Evolutionary conservation across 179 eudicot genomes (phyloP).

Genomic region (Corrigiola litoralis): DNA sequence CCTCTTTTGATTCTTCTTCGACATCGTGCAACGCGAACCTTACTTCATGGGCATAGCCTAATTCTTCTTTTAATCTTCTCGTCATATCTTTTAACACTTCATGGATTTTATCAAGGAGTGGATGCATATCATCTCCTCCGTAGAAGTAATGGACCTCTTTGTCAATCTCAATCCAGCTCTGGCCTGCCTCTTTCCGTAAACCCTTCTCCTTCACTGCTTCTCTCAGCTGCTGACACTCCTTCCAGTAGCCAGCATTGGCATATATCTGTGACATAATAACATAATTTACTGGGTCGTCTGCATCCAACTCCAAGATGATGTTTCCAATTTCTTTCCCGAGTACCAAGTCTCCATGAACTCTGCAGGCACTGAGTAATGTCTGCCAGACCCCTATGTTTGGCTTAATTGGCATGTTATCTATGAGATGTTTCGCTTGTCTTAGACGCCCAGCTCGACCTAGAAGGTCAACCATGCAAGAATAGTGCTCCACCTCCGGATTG

Average conservation of each 20-base stretch:
- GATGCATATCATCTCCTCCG: slow-evolving; percentile 72
- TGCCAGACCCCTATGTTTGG: slow-evolving; percentile 48
- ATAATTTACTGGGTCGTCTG: slow-evolving; percentile 38
- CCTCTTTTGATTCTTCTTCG: slow-evolving; percentile 71
- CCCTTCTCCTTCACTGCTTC: slow-evolving; percentile 31
- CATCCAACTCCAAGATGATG: slow-evolving; percentile 31
- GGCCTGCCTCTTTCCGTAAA: slow-evolving; percentile 42
- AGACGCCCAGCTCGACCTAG: slow-evolving; percentile 52
- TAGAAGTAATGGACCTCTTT: slow-evolving; percentile 64
- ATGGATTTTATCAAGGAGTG: slow-evolving; percentile 44
- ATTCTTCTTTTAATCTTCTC: slow-evolving; percentile 59
- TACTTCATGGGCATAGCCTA: slow-evolving; percentile 56
- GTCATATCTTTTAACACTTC: slow-evolving; percentile 47
- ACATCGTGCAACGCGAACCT: slow-evolving; percentile 64
- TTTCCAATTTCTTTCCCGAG: slow-evolving; percentile 43
- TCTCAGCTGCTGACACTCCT: slow-evolving; percentile 39
- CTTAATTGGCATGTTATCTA: slow-evolving; percentile 43
- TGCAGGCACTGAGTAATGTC: slow-evolving; percentile 45
- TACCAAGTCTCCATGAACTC: slow-evolving; percentile 40
- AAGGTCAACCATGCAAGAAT: slow-evolving; percentile 53
- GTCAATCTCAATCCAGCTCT: slow-evolving; percentile 52
- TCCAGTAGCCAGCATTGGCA: slow-evolving; percentile 47
- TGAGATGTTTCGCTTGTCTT: slow-evolving; percentile 37
- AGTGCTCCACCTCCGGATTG: slow-evolving; percentile 41
- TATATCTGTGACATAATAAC: slow-evolving; percentile 41